Percentiles rank a stretch among this genome's conserved stretches.
These are phyloP conservation scores for Thuidium tamariscinum DNA, from an alignment of 225 moss, liverwort and hornwort species.

Conservation along the genomic window DNA sequence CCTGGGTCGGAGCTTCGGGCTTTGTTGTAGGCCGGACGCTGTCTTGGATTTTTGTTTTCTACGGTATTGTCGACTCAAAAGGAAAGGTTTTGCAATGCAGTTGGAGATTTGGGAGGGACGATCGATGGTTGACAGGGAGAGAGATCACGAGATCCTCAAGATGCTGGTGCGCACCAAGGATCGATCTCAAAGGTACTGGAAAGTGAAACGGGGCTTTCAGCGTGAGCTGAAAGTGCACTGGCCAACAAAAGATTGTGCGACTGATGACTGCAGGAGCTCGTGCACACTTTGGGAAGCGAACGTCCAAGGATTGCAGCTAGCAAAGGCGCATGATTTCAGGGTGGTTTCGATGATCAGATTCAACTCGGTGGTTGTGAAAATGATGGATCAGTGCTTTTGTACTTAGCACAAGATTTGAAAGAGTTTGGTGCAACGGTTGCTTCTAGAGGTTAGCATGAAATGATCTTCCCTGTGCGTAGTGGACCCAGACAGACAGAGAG, in stretches of 20 bases:
- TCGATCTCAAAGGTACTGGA: background rate
- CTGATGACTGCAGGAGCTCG: background rate
- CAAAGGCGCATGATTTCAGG: background rate
- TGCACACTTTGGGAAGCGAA: background rate
- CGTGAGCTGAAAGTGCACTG: background rate
- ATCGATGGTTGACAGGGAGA: background rate
- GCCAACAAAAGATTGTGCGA: background rate
- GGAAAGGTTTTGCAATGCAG: too few species aligned
- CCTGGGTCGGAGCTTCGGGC: background rate
- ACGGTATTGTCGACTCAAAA: background rate
- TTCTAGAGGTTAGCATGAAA: background rate
- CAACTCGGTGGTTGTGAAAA: conserved; percentile 2
- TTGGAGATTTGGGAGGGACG: background rate
- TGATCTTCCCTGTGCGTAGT: background rate
- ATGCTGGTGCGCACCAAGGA: background rate
- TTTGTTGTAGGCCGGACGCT: background rate
- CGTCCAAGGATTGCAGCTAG: background rate
- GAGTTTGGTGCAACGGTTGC: background rate
- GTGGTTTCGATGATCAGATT: background rate
- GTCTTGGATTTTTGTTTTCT: background rate
- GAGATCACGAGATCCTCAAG: background rate
- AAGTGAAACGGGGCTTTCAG: background rate
- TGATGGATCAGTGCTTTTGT: background rate
- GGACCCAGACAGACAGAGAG: background rate
- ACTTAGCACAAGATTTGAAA: background rate